Base-by-base conservation (phyloP, 78 protist genomes). In the Dictyostelium firmibasis region DNA sequence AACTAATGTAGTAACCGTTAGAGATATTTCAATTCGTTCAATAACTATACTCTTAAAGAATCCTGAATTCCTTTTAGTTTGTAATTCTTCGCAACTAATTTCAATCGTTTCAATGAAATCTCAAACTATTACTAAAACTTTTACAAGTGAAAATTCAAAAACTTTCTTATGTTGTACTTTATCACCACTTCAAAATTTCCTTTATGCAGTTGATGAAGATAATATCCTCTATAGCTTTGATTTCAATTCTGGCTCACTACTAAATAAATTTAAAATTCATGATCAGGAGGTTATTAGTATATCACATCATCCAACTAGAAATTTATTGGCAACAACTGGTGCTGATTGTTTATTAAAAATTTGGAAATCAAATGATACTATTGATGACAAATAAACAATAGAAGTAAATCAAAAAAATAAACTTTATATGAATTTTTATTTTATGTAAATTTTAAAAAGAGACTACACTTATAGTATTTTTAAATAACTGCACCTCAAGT, bases 141-240 rank as follows among this genome's bases (percentile, higher is more conserved):
- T 94, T 18, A 7, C 86, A n/a, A 35, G 41, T 2, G 91, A 78
- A 13, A 53, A 60, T 70, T 23, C 82, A 41, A 47, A 74, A 53
- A 44, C 93, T 53, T 97, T 97, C 41, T 35, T 92, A 18, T 27
- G 53, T 13, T 85, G 95, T 31, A 16, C 44, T 43, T 47, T 92
- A 7, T 93, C 97, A 18, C 96, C 98, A 6, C 81, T 85, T 11
- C 97, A 97, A 7, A 96, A 86, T 14, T 97, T 64, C 60, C 50
- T 96, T 2, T 94, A 97, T 60, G 92, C 94, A 2, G 79, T 93
- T 1, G 76, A 60, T 13, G 98, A 96, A 64, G 97, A 97, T 91
- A 7, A 36, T 3, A 14, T 9, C 11, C 44, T 97, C 13, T 91
- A 97, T 79, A 23, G 79, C n/a, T 96, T 97, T 88, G n/a, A 53